Evolutionary conservation across 1,139 yeast genomes (phyloP), one percentile per base, ranked within the genome.

Genomic region (Yamadazyma diddensiae): DNA sequence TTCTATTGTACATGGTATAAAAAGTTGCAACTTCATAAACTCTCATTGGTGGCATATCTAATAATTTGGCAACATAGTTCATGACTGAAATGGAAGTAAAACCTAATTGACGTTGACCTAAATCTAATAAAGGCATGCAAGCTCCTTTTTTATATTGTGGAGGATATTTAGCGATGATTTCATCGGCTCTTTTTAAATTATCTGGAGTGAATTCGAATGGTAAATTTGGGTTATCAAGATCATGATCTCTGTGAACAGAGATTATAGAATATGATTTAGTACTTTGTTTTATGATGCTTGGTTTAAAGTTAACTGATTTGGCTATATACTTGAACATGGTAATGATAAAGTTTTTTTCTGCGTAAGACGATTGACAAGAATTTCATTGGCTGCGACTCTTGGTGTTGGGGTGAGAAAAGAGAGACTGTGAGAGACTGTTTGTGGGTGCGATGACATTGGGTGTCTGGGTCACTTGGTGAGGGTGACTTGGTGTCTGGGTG

Each of bases 1-100:
- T 72, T 61, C 94, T 79, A 65, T 84, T 84, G 68, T 81, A 86
- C 95, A 86, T 86, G 50, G 95, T 85, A 65, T 86, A 86, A 65
- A 86, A 86, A 30, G 95, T 83, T 25, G 95, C 95, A 40, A 86
- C 95, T 59, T 86, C 95, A 59, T 86, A 86, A 20, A 86, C 95
- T 66, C 95, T 78, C 95, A 86, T 86, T 43, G 95, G 95, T 20
- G 95, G 95, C 82, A 86, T 82, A 52, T 85, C 92, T 52, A 85
- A 73, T 53, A 82, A 55, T 61, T 82, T 78, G 39, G 95, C 95
- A 27, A 86, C 95, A 56, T 90, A 88, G 65, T 90, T 87, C 92
- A 92, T 85, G 42, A 88, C 95, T 17, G 90, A 73, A 46, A 87
- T 84, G 30, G 95, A 83, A 30, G 94, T 83, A 68, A 82, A 86